phyloP scores from a whole-genome alignment of 2,329 filamentous ascomycete genomes.

The Arthrobotrys pseudoclavata region DNA sequence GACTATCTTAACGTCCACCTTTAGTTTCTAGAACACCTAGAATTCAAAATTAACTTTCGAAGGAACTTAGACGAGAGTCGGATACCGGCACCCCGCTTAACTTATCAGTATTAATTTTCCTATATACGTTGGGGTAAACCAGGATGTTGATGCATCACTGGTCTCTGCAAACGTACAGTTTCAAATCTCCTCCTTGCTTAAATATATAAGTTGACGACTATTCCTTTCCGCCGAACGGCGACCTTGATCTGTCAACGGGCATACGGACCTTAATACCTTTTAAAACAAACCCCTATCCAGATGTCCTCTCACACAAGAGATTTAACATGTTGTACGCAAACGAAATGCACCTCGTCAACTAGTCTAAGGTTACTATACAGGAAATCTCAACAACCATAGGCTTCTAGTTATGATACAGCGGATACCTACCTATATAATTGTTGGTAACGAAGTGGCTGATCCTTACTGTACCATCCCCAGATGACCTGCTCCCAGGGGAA shows the following conservation, averaged over 20 bases:
- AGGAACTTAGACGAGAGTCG: not conserved
- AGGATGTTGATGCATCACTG: not conserved
- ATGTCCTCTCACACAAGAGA: not conserved
- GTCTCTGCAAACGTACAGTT: not conserved
- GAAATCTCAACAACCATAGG: not conserved
- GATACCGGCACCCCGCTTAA: constrained; percentile 17
- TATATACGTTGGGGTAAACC: constrained; percentile 9
- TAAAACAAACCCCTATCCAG: not conserved
- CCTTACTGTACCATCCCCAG: not conserved
- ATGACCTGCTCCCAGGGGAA: not conserved
- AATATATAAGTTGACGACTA: constrained; percentile 10
- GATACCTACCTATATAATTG: not conserved
- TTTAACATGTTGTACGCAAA: not conserved
- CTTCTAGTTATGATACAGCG: not conserved
- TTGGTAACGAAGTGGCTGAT: not conserved
- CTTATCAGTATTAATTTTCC: not conserved
- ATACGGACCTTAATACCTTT: constrained; percentile 1
- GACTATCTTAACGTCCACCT: not conserved
- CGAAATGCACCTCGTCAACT: not conserved
- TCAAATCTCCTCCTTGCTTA: not conserved
- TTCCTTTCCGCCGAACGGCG: constrained; percentile 21
- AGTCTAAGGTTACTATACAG: not conserved
- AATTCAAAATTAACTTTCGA: not conserved
- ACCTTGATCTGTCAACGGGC: not conserved
- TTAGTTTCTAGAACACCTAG: not conserved